A percentile compares a stretch with the other conserved stretches of the same genome.
These are phyloP conservation scores for Tripterygium wilfordii DNA, from an alignment of 177 flowering plant genomes.

Conservation along the genomic window DNA sequence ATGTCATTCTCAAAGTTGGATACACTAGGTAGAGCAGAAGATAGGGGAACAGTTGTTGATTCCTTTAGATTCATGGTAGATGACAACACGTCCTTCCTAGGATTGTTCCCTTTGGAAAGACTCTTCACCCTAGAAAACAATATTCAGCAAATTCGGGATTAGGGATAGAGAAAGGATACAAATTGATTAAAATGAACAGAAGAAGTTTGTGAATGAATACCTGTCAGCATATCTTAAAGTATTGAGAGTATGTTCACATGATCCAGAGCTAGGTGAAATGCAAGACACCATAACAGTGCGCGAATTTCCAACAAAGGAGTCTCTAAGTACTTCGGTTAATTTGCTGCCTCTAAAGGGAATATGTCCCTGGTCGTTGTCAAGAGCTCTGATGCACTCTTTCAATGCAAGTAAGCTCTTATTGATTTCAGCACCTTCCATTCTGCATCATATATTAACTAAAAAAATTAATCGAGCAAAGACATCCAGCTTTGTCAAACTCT, in stretches of 20 bases:
- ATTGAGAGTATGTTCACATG: constrained; percentile 93
- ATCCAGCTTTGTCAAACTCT: background rate
- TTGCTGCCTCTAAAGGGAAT: constrained; percentile 97
- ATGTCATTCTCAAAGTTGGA: constrained; percentile 31
- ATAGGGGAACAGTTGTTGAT: constrained; percentile 50
- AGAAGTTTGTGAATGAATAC: too few species aligned
- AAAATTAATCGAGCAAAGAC: background rate
- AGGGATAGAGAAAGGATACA: background rate
- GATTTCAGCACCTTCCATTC: constrained; percentile 96
- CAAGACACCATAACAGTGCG: constrained; percentile 97
- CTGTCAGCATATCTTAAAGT: constrained; percentile 92
- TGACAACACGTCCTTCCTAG: constrained; percentile 54
- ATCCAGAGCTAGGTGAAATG: constrained; percentile 84
- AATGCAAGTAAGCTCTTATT: constrained; percentile 86
- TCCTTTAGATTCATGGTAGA: constrained; percentile 55
- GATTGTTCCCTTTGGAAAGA: constrained; percentile 65
- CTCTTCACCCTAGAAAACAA: constrained; percentile 67
- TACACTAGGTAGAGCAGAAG: constrained; percentile 37
- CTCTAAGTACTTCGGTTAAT: constrained; percentile 86
- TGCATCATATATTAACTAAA: constrained; percentile 22
- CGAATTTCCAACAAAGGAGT: constrained; percentile 88
- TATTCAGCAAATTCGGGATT: background rate
- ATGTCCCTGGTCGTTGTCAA: constrained; percentile 89
- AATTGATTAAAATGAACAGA: too few species aligned
- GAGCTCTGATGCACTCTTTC: constrained; percentile 93